Conservation (phyloP, 2,329 filamentous ascomycete genomes). For the Pseudogymnoascus verrucosus region DNA sequence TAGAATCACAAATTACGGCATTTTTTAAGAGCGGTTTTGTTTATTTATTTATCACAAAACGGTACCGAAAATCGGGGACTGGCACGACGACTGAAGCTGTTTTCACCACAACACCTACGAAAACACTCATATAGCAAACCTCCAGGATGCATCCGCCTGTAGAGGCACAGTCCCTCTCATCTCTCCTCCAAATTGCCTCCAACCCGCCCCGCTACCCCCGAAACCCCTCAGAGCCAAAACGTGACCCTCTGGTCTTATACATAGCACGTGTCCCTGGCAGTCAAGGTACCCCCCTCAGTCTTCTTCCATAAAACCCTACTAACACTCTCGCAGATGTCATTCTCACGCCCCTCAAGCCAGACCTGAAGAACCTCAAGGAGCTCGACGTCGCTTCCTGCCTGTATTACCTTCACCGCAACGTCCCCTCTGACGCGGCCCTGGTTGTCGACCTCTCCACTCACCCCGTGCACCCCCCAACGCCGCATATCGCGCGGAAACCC, state of each 20-base stretch:
- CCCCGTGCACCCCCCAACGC: neutral
- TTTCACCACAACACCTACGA: neutral
- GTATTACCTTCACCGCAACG: constrained; percentile 81
- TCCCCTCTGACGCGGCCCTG: constrained; percentile 45
- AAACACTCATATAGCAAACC: neutral
- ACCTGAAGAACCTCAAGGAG: constrained; percentile 77
- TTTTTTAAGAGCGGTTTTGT: neutral
- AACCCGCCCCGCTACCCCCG: constrained; percentile 82
- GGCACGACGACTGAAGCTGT: neutral
- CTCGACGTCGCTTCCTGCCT: constrained; percentile 81
- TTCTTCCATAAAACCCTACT: constrained; percentile 11
- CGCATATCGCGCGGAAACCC: constrained; percentile 25
- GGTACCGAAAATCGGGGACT: neutral
- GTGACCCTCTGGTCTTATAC: constrained; percentile 74
- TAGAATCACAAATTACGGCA: neutral
- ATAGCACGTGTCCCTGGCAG: constrained; percentile 90
- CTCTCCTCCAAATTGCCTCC: constrained; percentile 70
- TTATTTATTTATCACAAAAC: constrained; percentile 1
- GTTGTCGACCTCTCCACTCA: neutral
- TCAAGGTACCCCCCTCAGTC: constrained; percentile 50
- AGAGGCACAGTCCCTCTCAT: constrained; percentile 76
- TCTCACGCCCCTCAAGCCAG: constrained; percentile 82
- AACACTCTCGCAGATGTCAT: constrained; percentile 65
- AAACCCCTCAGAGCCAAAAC: constrained; percentile 60
- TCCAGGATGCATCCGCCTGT: constrained; percentile 28